Evolutionary conservation across 345 rosid species (phyloP).

Genomic region (Bruguiera parviflora): DNA sequence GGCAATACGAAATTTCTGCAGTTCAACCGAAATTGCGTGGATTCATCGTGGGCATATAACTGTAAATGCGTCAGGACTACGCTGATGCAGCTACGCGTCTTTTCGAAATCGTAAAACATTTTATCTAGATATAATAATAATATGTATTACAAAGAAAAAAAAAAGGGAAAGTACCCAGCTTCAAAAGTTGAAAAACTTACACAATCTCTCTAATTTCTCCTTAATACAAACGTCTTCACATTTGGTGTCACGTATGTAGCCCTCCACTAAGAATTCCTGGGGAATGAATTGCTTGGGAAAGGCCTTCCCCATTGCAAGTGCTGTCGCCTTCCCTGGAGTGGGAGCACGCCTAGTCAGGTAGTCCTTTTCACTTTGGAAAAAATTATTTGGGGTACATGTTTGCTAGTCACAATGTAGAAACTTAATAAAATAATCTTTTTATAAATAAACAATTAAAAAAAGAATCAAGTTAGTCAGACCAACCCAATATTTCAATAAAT

Average conservation of each 20-base stretch:
- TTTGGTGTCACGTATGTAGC: constrained; percentile 73
- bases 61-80: no score
- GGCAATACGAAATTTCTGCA: not conserved
- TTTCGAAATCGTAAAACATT: no score
- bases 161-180: no score
- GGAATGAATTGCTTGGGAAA: constrained; percentile 76
- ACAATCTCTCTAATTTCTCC: constrained; percentile 79
- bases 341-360: constrained; percentile 35
- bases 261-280: constrained; percentile 81
- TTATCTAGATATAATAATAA: no score
- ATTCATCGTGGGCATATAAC: no score
- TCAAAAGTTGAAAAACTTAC: constrained; percentile 34
- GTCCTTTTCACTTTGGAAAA: constrained; percentile 3
- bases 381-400: no score
- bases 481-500: no score
- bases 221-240: constrained; percentile 63
- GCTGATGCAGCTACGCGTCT: no score
- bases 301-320: constrained; percentile 88
- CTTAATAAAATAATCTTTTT: no score
- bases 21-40: not conserved
- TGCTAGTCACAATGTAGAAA: no score
- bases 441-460: not conserved
- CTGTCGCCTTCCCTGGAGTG: constrained; percentile 69
- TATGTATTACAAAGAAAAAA: no score
- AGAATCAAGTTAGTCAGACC: no score